phyloP scores from a whole-genome alignment of 2,329 filamentous ascomycete genomes.

The Exophiala dermatitidis region DNA sequence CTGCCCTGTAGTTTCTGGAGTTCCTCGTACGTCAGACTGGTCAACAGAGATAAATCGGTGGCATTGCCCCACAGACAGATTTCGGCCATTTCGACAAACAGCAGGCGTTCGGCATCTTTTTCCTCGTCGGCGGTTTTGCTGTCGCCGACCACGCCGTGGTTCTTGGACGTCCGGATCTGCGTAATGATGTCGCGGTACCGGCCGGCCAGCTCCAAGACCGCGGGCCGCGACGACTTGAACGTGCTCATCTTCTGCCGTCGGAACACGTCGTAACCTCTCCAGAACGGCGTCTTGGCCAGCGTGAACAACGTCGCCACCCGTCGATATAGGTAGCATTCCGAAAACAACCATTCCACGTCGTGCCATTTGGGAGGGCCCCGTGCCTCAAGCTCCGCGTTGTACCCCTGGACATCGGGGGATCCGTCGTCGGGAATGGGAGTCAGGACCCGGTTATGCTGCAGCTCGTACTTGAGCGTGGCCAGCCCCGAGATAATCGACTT shows the following conservation, averaged over 20 bases:
- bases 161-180: conserved; percentile 26
- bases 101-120: conserved; percentile 31
- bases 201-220: conserved; percentile 27
- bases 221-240: conserved; percentile 27
- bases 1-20: conserved; percentile 94
- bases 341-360: conserved; percentile 76
- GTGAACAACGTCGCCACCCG: conserved; percentile 72
- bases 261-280: conserved; percentile 62
- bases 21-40: conserved; percentile 51
- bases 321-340: conserved; percentile 87
- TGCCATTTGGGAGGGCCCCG: conserved; percentile 58
- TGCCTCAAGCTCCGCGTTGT: conserved; percentile 77
- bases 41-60: conserved; percentile 31
- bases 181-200: conserved; percentile 27
- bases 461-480: conserved; percentile 81
- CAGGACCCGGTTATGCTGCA: conserved; percentile 68
- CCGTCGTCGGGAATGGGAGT: conserved; percentile 67
- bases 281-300: conserved; percentile 61
- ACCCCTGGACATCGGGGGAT: conserved; percentile 63
- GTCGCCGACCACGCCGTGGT: conserved; percentile 38
- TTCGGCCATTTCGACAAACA: conserved; percentile 32
- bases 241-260: conserved; percentile 29
- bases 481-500: conserved; percentile 77
- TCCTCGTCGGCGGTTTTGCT: conserved; percentile 39
- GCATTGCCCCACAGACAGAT: conserved; percentile 34